These are phyloP conservation scores for Cyberlindnera galapagoensis DNA, from an alignment of 805 yeast genomes.

Conservation along the genomic window DNA sequence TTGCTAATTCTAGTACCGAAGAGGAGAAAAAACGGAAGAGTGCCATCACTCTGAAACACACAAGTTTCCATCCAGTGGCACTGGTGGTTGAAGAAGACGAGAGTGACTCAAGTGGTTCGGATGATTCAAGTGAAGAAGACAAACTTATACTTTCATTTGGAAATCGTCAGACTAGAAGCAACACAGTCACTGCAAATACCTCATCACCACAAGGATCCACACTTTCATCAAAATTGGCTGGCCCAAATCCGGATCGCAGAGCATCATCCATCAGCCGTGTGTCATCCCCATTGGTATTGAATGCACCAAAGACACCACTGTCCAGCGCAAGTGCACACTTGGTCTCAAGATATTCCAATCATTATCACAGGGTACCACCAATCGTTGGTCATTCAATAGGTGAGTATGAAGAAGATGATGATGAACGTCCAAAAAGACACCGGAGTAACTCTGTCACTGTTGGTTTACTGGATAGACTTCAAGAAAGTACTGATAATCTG, in stretches of 20 bases:
- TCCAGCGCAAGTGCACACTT: slow-evolving; percentile 26
- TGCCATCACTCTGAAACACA: too few relatives aligned
- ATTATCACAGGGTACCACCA: slow-evolving; percentile 4
- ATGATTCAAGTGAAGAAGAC: slow-evolving; percentile 4
- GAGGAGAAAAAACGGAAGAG: slow-evolving; percentile 32
- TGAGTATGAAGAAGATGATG: background rate
- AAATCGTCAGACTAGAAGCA: slow-evolving; percentile 1
- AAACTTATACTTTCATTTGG: slow-evolving; percentile 8
- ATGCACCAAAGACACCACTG: slow-evolving; percentile 29
- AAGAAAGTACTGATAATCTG: background rate
- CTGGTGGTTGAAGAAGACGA: too few relatives aligned
- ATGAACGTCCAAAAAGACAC: slow-evolving; percentile 8
- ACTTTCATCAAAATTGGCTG: too few relatives aligned
- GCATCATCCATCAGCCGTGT: slow-evolving; percentile 13
- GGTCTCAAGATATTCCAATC: slow-evolving; percentile 8
- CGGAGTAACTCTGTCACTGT: slow-evolving; percentile 23
- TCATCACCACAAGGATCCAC: slow-evolving; percentile 11
- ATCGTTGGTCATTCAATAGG: background rate
- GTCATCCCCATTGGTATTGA: slow-evolving; percentile 29
- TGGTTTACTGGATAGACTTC: slow-evolving; percentile 10
- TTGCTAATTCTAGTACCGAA: slow-evolving; percentile 13
- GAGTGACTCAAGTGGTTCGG: too few relatives aligned
- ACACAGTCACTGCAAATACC: slow-evolving; percentile 33
- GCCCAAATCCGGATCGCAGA: background rate
- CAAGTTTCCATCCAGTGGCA: too few relatives aligned